Percentiles rank a stretch among this genome's conserved stretches.
Conservation (phyloP, 202 grass and related monocot genomes). For the Digitaria exilis region DNA sequence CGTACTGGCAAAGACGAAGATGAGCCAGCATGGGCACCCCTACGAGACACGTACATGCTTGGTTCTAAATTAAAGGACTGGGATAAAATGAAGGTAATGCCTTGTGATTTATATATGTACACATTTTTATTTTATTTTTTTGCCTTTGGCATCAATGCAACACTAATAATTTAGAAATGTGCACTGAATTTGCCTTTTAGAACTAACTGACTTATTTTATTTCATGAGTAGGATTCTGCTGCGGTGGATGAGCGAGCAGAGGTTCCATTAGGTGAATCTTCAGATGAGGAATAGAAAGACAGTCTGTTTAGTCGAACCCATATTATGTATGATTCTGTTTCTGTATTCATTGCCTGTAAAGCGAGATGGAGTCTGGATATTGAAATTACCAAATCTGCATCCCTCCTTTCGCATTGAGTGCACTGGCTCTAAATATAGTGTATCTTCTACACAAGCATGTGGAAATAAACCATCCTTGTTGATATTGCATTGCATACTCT, state of each 20-base stretch:
- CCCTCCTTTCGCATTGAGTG: neutral
- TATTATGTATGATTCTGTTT: neutral
- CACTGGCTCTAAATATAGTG: neutral
- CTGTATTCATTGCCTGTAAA: neutral
- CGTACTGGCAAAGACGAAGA: constrained; percentile 56
- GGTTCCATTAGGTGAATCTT: constrained; percentile 49
- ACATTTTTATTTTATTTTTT: no score
- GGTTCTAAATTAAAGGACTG: constrained; percentile 97
- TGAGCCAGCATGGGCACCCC: constrained; percentile 79
- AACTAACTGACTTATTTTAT: constrained; percentile 22
- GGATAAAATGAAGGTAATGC: constrained; percentile 77
- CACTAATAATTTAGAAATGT: neutral
- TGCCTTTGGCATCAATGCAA: neutral
- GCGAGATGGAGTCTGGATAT: neutral
- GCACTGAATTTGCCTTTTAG: neutral
- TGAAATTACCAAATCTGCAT: neutral
- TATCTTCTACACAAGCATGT: neutral
- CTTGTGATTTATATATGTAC: neutral
- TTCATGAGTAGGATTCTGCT: constrained; percentile 47
- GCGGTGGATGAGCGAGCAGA: constrained; percentile 24
- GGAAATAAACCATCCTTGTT: neutral
- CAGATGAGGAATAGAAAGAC: constrained; percentile 63
- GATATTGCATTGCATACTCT: neutral
- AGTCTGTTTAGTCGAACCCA: neutral
- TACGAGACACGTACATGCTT: constrained; percentile 89